Base-by-base conservation (phyloP, 768 basidiomycete species). In the Psilocybe cyanescens region DNA sequence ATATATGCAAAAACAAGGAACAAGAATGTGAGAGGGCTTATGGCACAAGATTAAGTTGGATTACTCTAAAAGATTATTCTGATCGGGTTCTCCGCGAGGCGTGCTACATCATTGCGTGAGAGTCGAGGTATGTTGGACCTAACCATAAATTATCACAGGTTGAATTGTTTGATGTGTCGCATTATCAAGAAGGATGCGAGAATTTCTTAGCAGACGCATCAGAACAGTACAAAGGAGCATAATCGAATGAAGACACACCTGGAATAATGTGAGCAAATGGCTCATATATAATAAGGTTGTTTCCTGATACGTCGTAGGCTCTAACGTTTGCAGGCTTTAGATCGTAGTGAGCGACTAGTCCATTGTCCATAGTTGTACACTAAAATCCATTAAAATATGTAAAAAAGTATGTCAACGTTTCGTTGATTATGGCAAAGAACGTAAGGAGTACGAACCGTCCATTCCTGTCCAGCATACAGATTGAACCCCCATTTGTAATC, bases 401-500 rank as follows among this genome's bases (percentile, higher is more conserved):
- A 37, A 58, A 17, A n/a, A 31, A 45, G 30, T 14, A 52, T 30
- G 55, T 29, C 7, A 44, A 29, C 12, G 33, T 19, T 51, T 4
- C 24, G 5, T 8, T 3, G 8, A 12, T 37, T 17, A 29, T 44
- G 31, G 24, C 31, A 11, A 47, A 45, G 47, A 28, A 7, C 33
- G 28, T 4, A 3, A 41, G 2, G 24, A 46, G 16, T 41, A 30
- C 33, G 28, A 19, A 92, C 90, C 70, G 89, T 80, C 90, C 90
- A 92, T 74, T 91, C 89, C 60, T 90, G 89, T 16, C 81, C 86
- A 7, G 79, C 77, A 31, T 81, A 71, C 44, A 76, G 77, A 31
- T 80, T 80, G 72, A 85, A 77, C 30, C 82, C 81, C 90, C 90
- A 92, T 70, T 79, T 79, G 65, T 91, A 91, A 67, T 91, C 89